Conservation (phyloP, 768 basidiomycete species). For the Suillus luteus region DNA sequence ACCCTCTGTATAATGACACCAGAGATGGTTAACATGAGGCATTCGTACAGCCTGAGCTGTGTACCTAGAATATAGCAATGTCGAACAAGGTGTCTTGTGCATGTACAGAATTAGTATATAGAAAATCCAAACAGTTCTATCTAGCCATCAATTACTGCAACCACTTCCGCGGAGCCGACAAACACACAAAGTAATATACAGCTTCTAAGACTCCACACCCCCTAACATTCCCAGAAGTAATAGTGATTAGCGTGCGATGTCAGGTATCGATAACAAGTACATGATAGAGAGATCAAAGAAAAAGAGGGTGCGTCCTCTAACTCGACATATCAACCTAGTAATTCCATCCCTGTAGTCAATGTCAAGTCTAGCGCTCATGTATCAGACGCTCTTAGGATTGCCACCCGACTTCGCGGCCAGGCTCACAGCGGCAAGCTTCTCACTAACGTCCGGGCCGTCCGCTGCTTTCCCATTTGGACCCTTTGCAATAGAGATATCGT, state of each 20-base stretch:
- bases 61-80: neutral
- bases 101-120: neutral
- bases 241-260: conserved; percentile 5
- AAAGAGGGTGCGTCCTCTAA: neutral
- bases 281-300: conserved; percentile 5
- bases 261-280: conserved; percentile 10
- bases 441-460: conserved; percentile 29
- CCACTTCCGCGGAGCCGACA: neutral
- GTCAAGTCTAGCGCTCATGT: neutral
- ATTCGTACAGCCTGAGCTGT: neutral
- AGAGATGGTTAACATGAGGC: neutral
- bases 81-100: neutral
- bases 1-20: neutral
- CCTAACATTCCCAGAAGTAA: neutral
- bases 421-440: conserved; percentile 30
- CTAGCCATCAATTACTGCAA: neutral
- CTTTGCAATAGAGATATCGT: conserved; percentile 9
- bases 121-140: neutral
- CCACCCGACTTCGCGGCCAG: conserved; percentile 34
- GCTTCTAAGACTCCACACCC: neutral
- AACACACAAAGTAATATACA: neutral
- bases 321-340: neutral
- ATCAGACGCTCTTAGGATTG: conserved; percentile 20
- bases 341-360: neutral
- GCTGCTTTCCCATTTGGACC: conserved; percentile 7